Base-by-base conservation (phyloP, 768 basidiomycete species). In the Auricularia cornea region DNA sequence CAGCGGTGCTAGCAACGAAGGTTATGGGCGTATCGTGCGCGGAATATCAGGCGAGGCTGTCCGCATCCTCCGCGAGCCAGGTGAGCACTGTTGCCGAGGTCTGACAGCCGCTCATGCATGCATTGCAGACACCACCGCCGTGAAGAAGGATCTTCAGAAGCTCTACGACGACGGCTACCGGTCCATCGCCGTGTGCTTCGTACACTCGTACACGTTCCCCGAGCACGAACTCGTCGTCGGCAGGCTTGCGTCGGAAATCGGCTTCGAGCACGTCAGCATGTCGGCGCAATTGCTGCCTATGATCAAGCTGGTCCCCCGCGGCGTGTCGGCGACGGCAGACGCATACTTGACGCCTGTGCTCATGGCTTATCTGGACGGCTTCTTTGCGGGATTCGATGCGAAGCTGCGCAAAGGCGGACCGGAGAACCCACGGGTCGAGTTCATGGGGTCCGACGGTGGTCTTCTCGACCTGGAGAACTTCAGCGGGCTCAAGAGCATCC, bases 241-340 rank as follows among this genome's bases (percentile, higher is more conserved):
- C 32, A 74, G 77, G 0, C 71, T 96, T 23, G 96, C 94, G 3
- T 80, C 84, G 26, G 80, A 83, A 57, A 71, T 96, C 3, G 95
- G 95, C n/a, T 98, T 98, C 74, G 79, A 80, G 4, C 93, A 97
- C 54, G 84, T 98, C 68, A 95, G 93, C 2, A 85, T 92, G 68
- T 95, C 94, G 0, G 88, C 91, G 2, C 84, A 87, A 65, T 80
- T 95, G n/a, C 81, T 92, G 31, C 90, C 93, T 2, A 93, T 93
- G 90, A 95, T 96, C 79, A 94, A 94, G 76, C 90, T 95, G 82
- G 92, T 97, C 11, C 90, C 94, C 1, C 88, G 95, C 0, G 95
- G 93, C 2, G 86, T 90, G 11, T 96, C 93, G 0, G 90, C 92
- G 0, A 95, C 94, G 0, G 95, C 93, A 0, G 95, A 98, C 68